Evolutionary conservation across 371 early-diverging fungal species (phyloP).

Genomic region (Vairimorpha apis): DNA sequence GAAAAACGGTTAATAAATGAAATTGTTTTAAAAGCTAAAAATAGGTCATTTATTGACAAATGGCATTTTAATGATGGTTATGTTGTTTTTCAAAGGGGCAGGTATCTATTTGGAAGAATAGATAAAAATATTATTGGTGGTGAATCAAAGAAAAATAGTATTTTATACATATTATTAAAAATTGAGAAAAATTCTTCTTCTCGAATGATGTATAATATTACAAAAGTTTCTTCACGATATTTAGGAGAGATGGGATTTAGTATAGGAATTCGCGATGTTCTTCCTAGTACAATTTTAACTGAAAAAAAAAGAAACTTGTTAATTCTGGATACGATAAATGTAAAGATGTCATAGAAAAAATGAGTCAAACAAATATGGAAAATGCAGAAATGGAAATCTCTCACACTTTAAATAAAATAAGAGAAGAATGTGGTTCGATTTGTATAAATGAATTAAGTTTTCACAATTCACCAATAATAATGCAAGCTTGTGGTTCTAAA

Average conservation of each 20-base stretch:
- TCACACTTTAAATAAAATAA: conserved; percentile 76
- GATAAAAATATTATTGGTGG: conserved; percentile 91
- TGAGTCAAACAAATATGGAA: conserved; percentile 35
- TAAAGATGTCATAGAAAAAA: conserved; percentile 72
- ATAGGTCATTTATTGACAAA: conserved; percentile 6
- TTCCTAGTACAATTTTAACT: conserved; percentile 71
- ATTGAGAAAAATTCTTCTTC: conserved; percentile 78
- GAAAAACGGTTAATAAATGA: not conserved
- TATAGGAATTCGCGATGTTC: conserved; percentile 79
- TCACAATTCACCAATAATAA: conserved; percentile 89
- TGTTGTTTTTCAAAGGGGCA: conserved; percentile 77
- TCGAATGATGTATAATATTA: conserved; percentile 80
- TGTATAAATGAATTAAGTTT: conserved; percentile 82
- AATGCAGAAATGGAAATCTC: conserved; percentile 67
- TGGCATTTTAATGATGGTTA: conserved; percentile 76
- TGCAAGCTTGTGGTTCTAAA: conserved; percentile 93
- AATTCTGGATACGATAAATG: conserved; percentile 73
- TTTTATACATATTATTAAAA: conserved; percentile 81
- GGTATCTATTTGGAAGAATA: conserved; percentile 81
- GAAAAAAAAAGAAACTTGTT: conserved; percentile 71
- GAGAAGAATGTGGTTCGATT: conserved; percentile 86
- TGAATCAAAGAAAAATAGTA: conserved; percentile 76
- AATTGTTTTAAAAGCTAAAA: conserved; percentile 18
- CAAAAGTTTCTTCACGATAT: conserved; percentile 83
- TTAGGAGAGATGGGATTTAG: conserved; percentile 68